Base-by-base conservation (phyloP, 177 flowering plant species). In the Telopea speciosissima region DNA sequence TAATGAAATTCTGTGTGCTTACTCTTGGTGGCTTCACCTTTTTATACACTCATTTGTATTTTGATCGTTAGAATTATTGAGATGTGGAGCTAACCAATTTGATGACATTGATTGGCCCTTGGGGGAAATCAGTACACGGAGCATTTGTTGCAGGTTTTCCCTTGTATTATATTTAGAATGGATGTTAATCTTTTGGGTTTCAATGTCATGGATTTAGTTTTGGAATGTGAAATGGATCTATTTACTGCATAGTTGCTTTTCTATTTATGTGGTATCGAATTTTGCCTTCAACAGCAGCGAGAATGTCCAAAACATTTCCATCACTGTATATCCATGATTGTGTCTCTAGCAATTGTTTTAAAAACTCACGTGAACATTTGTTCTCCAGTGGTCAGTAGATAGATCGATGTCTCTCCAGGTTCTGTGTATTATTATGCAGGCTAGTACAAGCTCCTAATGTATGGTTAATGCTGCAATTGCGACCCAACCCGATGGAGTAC, bases 1-100 rank as follows among this genome's bases (percentile, higher is more conserved):
- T 23, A 49, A 4, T 58, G 13, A 61, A 58, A 21, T 58, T 19
- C 63, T 28, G 42, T 68, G 17, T 33, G n/a, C 63, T 22, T 63
- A n/a, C 25, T 31, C 25, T 63, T 13, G 44, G 42, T 45, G 24
- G n/a, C 67, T 49, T n/a, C 60, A 24, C 36, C 62, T 44, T 59
- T 70, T 14, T 14, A 52, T 26, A 8, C 40, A 24, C 14, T 14
- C 26, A 64, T 24, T 4, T 36, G 21, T 64, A 24, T 5, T 49
- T 54, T 31, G 24, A 49, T 56, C 62, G 63, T 26, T 52, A 65
- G 54, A 33, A 59, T 45, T 45, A 45, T 42, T 70, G 60, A 70
- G 28, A 71, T 71, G 62, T 22, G 23, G n/a, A n/a, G 44, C 61
- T 26, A 28, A 24, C 26, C 22, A 23, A 25, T 64, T 71, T 1